A percentile compares a stretch with the other conserved stretches of the same genome.
Conservation (phyloP, 1,284 basidiomycete genomes). For the Mycena sp. region DNA sequence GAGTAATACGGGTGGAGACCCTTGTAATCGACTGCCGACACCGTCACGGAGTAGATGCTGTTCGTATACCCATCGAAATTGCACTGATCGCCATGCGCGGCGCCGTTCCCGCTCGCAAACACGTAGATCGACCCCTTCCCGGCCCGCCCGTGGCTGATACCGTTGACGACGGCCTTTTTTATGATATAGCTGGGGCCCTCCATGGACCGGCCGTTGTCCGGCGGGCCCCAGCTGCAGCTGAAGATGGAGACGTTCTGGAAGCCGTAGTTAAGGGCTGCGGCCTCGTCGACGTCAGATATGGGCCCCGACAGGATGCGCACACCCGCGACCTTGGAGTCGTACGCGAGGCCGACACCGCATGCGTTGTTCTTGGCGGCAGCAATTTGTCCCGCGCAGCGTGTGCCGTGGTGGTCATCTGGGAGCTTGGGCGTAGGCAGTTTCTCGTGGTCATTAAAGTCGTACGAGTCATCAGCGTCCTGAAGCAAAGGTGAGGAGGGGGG, state of each 20-base stretch:
- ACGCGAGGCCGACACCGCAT: slow-evolving; percentile 96
- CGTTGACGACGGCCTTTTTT: slow-evolving; percentile 94
- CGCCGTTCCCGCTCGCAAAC: slow-evolving; percentile 98
- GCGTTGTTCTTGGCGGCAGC: slow-evolving; percentile 97
- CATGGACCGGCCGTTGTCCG: slow-evolving; percentile 93
- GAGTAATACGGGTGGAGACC: slow-evolving; percentile 96
- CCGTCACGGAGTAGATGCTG: slow-evolving; percentile 95
- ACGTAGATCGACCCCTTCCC: slow-evolving; percentile 97
- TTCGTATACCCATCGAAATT: slow-evolving; percentile 99
- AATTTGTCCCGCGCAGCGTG: slow-evolving; percentile 97
- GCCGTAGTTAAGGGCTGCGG: slow-evolving; percentile 93
- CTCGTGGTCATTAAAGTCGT: slow-evolving; percentile 97
- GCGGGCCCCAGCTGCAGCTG: slow-evolving; percentile 92
- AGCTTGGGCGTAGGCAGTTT: slow-evolving; percentile 89
- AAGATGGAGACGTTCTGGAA: slow-evolving; percentile 95
- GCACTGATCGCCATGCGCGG: slow-evolving; percentile 92
- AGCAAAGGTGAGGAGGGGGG: slow-evolving; percentile 2
- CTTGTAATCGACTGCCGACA: slow-evolving; percentile 92
- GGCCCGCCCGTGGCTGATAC: slow-evolving; percentile 89
- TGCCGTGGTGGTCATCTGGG: slow-evolving; percentile 96
- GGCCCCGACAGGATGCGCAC: slow-evolving; percentile 95
- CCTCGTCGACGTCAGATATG: slow-evolving; percentile 99
- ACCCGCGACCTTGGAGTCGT: slow-evolving; percentile 91
- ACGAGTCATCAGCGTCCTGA: slow-evolving; percentile 90
- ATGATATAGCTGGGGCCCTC: slow-evolving; percentile 94